Conservation (phyloP, 257 asterid genomes). For the Nicotiana paniculata region DNA sequence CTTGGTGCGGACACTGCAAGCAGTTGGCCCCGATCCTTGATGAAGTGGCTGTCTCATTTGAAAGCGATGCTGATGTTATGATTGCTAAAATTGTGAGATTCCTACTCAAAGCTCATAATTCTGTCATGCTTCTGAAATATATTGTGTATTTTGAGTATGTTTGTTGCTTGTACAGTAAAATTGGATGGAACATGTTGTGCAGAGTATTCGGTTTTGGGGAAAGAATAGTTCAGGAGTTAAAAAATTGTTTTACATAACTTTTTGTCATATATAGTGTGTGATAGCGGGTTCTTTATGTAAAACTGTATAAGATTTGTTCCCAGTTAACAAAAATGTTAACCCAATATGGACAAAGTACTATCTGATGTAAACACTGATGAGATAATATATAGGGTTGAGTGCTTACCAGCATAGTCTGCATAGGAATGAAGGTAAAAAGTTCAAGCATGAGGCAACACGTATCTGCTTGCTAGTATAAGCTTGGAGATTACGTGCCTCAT, state of each 20-base stretch:
- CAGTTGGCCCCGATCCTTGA: slow-evolving; percentile 86
- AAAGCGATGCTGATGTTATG: slow-evolving; percentile 56
- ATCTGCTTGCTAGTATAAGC: not conserved
- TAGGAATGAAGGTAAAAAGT: not conserved
- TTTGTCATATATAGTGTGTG: not conserved
- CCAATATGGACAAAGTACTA: not conserved
- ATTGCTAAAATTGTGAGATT: slow-evolving; percentile 76
- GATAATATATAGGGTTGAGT: not conserved
- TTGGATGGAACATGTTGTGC: not conserved
- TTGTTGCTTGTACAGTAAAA: not conserved
- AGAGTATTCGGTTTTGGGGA: not conserved
- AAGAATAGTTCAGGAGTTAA: not conserved
- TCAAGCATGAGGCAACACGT: not conserved
- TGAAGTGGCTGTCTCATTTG: slow-evolving; percentile 74
- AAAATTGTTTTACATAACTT: not conserved
- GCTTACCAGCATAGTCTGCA: not conserved
- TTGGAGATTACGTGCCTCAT: not conserved
- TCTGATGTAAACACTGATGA: not conserved
- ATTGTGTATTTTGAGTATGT: not conserved
- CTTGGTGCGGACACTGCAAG: slow-evolving; percentile 97
- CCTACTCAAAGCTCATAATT: not conserved
- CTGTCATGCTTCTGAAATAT: not conserved
- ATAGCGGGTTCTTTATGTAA: not conserved
- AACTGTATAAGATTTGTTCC: not conserved
- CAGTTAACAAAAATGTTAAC: not conserved